These are phyloP conservation scores for Salvia hispanica DNA, from an alignment of 257 asterid species.

Conservation along the genomic window DNA sequence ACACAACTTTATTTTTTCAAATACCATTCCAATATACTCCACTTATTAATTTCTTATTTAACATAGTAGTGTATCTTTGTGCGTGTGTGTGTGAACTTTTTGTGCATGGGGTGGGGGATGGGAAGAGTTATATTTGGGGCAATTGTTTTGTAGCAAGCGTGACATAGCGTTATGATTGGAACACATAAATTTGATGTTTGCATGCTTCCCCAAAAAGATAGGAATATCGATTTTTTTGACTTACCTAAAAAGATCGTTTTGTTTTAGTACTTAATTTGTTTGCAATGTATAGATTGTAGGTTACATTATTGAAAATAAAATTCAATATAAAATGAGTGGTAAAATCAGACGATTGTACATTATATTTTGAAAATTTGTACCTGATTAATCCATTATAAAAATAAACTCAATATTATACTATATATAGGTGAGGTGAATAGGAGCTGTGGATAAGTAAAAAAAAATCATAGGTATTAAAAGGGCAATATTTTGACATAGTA, in stretches of 20 bases:
- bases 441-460: background rate
- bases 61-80: background rate
- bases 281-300: no score
- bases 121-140: conserved; percentile 27
- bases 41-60: no score
- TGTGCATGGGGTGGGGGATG: conserved; percentile 38
- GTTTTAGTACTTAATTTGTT: no score
- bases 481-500: no score
- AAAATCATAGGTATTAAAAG: background rate
- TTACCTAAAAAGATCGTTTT: no score
- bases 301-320: no score
- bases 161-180: conserved; percentile 57
- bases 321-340: background rate
- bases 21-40: no score
- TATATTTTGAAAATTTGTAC: background rate
- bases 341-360: background rate
- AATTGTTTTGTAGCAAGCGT: conserved; percentile 51
- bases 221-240: background rate
- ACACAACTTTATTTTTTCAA: no score
- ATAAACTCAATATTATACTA: no score
- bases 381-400: no score
- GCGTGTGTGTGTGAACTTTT: conserved; percentile 19
- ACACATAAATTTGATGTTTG: conserved; percentile 5
- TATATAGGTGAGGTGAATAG: no score
- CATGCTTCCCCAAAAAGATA: conserved; percentile 19